Percentiles rank a stretch among this genome's conserved stretches.
Evolutionary conservation across 139 green algal genomes (phyloP).

Genomic region (Tetradesmus obliquus): DNA sequence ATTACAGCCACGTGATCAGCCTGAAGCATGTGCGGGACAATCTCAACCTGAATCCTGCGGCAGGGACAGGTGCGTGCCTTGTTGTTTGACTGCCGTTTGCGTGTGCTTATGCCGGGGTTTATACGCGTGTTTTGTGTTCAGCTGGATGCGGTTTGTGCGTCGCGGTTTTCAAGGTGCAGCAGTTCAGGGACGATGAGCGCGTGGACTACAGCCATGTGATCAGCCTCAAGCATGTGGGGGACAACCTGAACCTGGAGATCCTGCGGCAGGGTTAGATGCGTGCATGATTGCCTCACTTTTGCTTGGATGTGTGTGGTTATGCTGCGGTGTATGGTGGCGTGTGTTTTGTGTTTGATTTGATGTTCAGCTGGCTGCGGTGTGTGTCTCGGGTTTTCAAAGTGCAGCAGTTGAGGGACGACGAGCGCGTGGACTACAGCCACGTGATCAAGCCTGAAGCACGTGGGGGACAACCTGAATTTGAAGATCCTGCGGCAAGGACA

Average conservation of each 20-base stretch:
- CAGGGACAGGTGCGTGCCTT: conserved; percentile 52
- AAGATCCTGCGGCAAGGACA: conserved; percentile 65
- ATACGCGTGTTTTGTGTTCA: not conserved
- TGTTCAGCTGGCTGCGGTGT: too few relatives aligned
- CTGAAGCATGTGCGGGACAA: conserved; percentile 70
- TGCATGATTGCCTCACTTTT: too few relatives aligned
- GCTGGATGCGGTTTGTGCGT: not conserved
- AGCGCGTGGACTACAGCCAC: conserved; percentile 52
- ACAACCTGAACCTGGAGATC: conserved; percentile 63
- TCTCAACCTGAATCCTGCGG: conserved; percentile 62
- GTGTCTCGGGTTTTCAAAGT: too few relatives aligned
- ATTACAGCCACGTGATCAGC: conserved; percentile 64
- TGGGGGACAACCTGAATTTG: conserved; percentile 67
- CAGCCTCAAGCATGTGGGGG: conserved; percentile 70
- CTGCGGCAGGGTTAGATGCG: conserved; percentile 61
- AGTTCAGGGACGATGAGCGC: conserved; percentile 30
- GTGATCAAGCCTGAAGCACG: conserved; percentile 70
- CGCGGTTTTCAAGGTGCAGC: not conserved
- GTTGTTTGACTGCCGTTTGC: too few relatives aligned
- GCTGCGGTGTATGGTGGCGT: too few relatives aligned
- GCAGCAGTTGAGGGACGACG: conserved; percentile 22
- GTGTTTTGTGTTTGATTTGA: not conserved
- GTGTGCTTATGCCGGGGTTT: too few relatives aligned
- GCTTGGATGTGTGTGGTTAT: not conserved
- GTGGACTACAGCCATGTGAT: conserved; percentile 62